Evolutionary conservation across 176 grass and related monocot species (phyloP), one percentile per base, ranked within the genome.

Genomic region (Eragrostis nindensis): DNA sequence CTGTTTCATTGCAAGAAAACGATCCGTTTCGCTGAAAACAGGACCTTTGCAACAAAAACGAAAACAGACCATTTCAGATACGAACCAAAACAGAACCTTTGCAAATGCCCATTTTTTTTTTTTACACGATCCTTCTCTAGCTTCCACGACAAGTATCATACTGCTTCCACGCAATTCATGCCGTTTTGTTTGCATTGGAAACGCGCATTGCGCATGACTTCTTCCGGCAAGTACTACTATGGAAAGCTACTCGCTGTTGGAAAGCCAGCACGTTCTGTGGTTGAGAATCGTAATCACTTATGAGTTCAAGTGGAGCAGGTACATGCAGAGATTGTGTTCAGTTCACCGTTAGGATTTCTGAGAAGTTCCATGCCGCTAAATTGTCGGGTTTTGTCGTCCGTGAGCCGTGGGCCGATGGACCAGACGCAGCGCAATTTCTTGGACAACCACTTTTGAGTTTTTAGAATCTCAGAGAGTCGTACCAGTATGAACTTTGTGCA

Each of bases 111-210:
- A n/a, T n/a, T n/a, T n/a, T n/a, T n/a, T n/a, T n/a, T n/a, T 44
- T 27, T 36, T 14, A 22, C 15, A 76, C 39, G 26, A 29, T 13
- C 56, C 40, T 60, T 60, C n/a, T 36, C 32, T 36, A 62, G 15
- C 56, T 39, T 30, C 14, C 26, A 40, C 7, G 40, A 62, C 55
- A 76, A 76, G n/a, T 62, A 45, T 29, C 55, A 29, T 62, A 45
- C 56, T 25, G 19, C n/a, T 29, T 76, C 74, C 56, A 77, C 6
- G 74, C 15, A 77, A 1, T 46, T 77, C 44, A 14, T 62, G 41
- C 22, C 44, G 38, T 39, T 30, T 26, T 48, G 26, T 64, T 21
- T 62, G 25, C 47, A 27, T 30, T 77, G 44, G 74, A 29, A 29
- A 47, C 44, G 74, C 29, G 5, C 14, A 8, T 30, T 59, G 53